These are phyloP conservation scores for Neurospora sp. DNA, from an alignment of 495 filamentous ascomycete genomes.

Conservation along the genomic window DNA sequence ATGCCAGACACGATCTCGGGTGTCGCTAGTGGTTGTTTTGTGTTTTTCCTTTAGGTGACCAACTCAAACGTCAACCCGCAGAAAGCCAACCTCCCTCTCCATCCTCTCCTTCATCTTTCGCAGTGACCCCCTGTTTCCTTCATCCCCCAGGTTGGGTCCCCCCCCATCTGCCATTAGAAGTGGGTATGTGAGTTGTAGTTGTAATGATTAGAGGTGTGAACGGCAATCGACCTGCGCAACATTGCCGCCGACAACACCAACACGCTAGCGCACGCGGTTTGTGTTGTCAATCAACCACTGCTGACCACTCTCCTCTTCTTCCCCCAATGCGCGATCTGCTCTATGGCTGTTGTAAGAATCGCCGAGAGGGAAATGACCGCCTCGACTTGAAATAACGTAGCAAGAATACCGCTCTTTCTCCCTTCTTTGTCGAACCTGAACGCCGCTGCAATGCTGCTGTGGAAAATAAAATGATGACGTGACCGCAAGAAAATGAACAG, in stretches of 20 bases:
- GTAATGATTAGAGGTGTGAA: background rate
- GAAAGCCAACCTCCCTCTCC: background rate
- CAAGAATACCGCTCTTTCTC: constrained; percentile 4
- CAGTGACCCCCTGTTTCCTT: background rate
- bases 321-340: background rate
- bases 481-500: constrained; percentile 11
- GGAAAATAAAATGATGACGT: constrained; percentile 2
- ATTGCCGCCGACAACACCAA: background rate
- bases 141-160: background rate
- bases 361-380: background rate
- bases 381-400: background rate
- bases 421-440: constrained; percentile 26
- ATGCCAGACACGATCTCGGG: background rate
- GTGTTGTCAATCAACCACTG: background rate
- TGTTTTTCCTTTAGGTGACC: background rate
- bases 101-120: background rate
- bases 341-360: background rate
- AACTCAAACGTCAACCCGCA: background rate
- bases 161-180: background rate
- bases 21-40: background rate
- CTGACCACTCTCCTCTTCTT: background rate
- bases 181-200: background rate
- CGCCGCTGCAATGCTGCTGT: constrained; percentile 48
- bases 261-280: background rate
- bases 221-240: background rate